phyloP scores from a whole-genome alignment of 305 asterid genomes.

The Vinca major region DNA sequence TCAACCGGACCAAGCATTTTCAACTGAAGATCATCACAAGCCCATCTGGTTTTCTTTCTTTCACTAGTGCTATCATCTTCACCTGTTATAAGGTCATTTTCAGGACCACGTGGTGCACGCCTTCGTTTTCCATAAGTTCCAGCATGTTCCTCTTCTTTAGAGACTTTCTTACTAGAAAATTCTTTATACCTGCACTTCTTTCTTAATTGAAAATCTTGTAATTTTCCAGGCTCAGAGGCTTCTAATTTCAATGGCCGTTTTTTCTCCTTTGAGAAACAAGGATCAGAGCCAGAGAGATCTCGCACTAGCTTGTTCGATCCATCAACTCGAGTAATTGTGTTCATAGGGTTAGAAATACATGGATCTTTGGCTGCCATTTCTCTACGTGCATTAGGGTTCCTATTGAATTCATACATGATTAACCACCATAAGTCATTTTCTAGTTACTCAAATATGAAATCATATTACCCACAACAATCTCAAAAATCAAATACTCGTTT shows the following conservation, averaged over 20 bases:
- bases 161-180: background rate
- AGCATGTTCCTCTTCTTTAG: background rate
- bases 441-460: no score
- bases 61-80: constrained; percentile 18
- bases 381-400: background rate
- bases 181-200: background rate
- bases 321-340: background rate
- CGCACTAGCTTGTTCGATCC: background rate
- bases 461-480: no score
- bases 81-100: constrained; percentile 14
- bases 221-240: background rate
- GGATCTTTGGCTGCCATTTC: background rate
- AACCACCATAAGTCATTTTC: no score
- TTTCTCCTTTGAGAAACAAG: background rate
- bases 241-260: constrained; percentile 3
- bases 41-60: constrained; percentile 36
- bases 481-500: no score
- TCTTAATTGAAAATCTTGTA: background rate
- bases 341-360: background rate
- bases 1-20: constrained; percentile 13
- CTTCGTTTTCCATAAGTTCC: constrained; percentile 8
- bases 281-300: background rate
- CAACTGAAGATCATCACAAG: constrained; percentile 18
- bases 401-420: background rate
- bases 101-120: constrained; percentile 28